Conservation (phyloP, 1,139 yeast species). For the Kodamaea suecica region DNA sequence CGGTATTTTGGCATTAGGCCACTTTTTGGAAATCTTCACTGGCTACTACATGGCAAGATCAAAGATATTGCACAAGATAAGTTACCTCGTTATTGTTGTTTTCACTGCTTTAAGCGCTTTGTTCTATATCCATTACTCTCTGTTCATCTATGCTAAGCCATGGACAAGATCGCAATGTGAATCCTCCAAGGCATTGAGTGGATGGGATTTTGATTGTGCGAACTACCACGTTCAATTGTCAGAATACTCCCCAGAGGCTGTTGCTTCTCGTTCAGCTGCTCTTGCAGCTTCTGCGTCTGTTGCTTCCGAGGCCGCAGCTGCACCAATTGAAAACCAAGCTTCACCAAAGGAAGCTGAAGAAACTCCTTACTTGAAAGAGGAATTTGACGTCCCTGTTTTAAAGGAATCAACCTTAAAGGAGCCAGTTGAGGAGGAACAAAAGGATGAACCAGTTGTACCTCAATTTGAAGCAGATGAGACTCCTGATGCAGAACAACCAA, state of each 20-base stretch:
- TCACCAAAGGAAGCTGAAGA: conserved; percentile 25
- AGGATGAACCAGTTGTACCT: conserved; percentile 19
- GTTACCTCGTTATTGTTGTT: conserved; percentile 42
- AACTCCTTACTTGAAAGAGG: conserved; percentile 16
- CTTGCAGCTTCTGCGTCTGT: conserved; percentile 8
- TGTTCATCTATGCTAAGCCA: conserved; percentile 73
- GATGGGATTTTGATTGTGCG: conserved; percentile 88
- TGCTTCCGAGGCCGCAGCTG: conserved; percentile 6
- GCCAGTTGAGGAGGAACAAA: conserved; percentile 12
- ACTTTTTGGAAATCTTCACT: conserved; percentile 67
- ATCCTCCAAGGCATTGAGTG: conserved; percentile 52
- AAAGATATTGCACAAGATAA: conserved; percentile 30
- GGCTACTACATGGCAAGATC: conserved; percentile 43
- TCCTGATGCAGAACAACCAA: conserved; percentile 8
- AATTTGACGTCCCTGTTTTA: not conserved
- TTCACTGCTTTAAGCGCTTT: conserved; percentile 51
- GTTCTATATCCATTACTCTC: conserved; percentile 63
- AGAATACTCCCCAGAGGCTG: conserved; percentile 21
- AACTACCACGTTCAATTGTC: conserved; percentile 39
- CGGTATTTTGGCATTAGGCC: conserved; percentile 81
- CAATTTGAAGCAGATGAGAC: conserved; percentile 23
- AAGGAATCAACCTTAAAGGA: conserved; percentile 4
- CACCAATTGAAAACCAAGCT: conserved; percentile 19
- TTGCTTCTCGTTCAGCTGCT: conserved; percentile 1
- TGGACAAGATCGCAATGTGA: conserved; percentile 77